Percentiles rank a stretch among this genome's conserved stretches.
Evolutionary conservation across 768 basidiomycete species (phyloP).

Genomic region (Rubroboletus pulcherrimus): DNA sequence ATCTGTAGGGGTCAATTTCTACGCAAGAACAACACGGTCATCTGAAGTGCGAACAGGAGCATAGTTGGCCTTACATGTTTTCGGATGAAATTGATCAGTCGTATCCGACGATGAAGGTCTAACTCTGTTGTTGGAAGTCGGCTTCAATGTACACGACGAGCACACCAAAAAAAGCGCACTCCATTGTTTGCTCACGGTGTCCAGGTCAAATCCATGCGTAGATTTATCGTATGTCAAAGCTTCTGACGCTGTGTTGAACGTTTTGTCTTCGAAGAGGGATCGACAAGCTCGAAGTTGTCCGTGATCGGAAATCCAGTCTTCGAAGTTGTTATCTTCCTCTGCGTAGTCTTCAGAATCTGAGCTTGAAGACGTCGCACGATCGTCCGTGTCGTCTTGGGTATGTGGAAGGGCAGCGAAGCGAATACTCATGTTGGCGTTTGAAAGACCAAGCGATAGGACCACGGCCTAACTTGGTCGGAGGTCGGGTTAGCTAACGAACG

Average conservation of each 20-base stretch:
- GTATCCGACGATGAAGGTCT: conserved; percentile 76
- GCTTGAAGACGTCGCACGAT: conserved; percentile 15
- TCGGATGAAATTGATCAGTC: conserved; percentile 85
- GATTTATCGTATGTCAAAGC: conserved; percentile 59
- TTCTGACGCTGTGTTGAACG: conserved; percentile 56
- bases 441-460: neutral
- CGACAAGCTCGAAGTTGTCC: conserved; percentile 47
- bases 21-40: conserved; percentile 8
- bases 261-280: conserved; percentile 73
- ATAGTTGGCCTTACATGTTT: conserved; percentile 48
- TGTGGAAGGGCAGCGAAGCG: conserved; percentile 20
- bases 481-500: neutral
- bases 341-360: conserved; percentile 25
- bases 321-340: conserved; percentile 62
- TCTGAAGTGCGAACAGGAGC: neutral
- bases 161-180: conserved; percentile 39
- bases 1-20: conserved; percentile 53
- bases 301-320: conserved; percentile 79
- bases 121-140: conserved; percentile 42
- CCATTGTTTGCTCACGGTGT: conserved; percentile 45
- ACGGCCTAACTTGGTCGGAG: neutral
- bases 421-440: conserved; percentile 25
- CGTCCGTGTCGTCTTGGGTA: conserved; percentile 8
- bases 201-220: conserved; percentile 61
- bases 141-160: neutral